Evolutionary conservation across 441 rosid genomes (phyloP).

Genomic region (Eruca vesicaria): DNA sequence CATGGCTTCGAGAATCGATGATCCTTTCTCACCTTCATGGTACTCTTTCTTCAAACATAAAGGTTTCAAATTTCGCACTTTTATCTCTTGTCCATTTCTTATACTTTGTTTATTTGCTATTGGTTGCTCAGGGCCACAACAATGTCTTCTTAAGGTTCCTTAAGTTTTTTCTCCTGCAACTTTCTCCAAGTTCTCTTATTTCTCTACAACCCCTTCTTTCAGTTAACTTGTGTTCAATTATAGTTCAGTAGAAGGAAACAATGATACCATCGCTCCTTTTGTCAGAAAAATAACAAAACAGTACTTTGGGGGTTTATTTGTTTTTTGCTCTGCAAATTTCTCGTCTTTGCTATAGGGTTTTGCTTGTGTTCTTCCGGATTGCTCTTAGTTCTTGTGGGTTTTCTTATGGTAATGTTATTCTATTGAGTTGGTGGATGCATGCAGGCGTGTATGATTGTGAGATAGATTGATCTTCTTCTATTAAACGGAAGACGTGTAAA

Average conservation of each 20-base stretch:
- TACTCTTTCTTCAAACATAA: constrained; percentile 14
- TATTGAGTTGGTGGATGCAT: constrained; percentile 25
- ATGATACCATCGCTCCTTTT: not conserved
- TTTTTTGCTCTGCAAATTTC: not conserved
- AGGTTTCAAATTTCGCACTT: constrained; percentile 2
- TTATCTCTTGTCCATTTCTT: not conserved
- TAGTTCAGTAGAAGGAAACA: not conserved
- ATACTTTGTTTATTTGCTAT: constrained; percentile 25
- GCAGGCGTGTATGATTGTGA: constrained; percentile 48
- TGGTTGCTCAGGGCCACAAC: constrained; percentile 54
- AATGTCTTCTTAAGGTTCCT: constrained; percentile 41
- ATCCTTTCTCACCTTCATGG: constrained; percentile 58
- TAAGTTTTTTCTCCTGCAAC: constrained; percentile 40
- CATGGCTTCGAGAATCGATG: constrained; percentile 71
- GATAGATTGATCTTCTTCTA: constrained; percentile 43
- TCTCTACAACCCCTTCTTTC: not conserved
- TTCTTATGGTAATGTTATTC: not conserved
- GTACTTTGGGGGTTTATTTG: not conserved
- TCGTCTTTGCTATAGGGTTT: not conserved
- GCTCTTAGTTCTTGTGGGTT: not conserved
- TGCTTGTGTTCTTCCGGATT: not conserved
- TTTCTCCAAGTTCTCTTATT: constrained; percentile 51
- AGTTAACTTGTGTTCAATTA: not conserved
- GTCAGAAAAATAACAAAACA: not conserved
- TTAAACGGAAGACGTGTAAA: constrained; percentile 38